A percentile compares a stretch with the other conserved stretches of the same genome.
Evolutionary conservation across 75 land plant species (phyloP).

Genomic region (Pinus albicaulis): DNA sequence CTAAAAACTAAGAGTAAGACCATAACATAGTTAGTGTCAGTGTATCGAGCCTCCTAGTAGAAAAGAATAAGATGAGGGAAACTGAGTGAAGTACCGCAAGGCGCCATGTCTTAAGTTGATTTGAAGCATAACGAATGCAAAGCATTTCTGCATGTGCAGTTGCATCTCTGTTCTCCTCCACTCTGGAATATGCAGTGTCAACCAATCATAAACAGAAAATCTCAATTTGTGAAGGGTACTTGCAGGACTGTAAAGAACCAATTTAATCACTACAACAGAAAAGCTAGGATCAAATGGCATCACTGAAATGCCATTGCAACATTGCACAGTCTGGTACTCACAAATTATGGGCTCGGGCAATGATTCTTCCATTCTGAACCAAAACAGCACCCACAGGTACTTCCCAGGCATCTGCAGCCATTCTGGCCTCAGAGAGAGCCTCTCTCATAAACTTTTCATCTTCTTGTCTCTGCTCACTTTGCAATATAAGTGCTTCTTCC

Average conservation of each 20-base stretch:
- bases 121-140: conserved; percentile 88
- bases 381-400: conserved; percentile 95
- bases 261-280: not conserved
- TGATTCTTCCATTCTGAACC: conserved; percentile 68
- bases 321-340: conserved; percentile 18
- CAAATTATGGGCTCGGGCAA: conserved; percentile 87
- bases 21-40: not conserved
- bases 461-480: conserved; percentile 49
- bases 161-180: conserved; percentile 79
- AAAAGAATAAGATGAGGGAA: not conserved
- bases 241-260: not conserved
- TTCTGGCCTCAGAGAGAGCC: conserved; percentile 76
- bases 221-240: not conserved
- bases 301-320: not conserved
- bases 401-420: conserved; percentile 81
- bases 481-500: conserved; percentile 63
- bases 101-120: conserved; percentile 67
- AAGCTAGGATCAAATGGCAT: not conserved
- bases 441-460: conserved; percentile 89
- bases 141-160: conserved; percentile 99
- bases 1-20: not conserved
- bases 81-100: conserved; percentile 49
- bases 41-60: not conserved
- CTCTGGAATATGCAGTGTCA: conserved; percentile 40
- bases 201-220: conserved; percentile 8